Conservation (phyloP, 1,139 yeast species). For the Barnettozyma hawaiiensis region DNA sequence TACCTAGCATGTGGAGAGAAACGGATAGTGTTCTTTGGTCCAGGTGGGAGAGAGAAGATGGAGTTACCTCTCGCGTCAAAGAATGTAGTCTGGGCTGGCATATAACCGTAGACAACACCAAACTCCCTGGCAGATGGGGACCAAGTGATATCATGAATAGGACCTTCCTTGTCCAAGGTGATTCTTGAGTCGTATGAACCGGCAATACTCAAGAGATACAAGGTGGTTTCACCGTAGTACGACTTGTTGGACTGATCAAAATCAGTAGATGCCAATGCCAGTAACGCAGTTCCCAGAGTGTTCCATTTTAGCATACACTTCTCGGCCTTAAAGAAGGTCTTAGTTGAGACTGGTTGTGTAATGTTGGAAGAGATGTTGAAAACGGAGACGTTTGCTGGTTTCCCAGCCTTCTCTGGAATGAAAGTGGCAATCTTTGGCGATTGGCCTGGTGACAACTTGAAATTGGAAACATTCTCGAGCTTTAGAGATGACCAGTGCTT, state of each 20-base stretch:
- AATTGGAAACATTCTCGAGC: constrained; percentile 54
- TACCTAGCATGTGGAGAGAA: constrained; percentile 94
- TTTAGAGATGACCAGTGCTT: constrained; percentile 60
- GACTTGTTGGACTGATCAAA: constrained; percentile 92
- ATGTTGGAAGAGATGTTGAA: constrained; percentile 68
- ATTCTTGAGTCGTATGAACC: constrained; percentile 91
- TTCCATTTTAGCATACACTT: constrained; percentile 93
- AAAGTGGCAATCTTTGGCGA: constrained; percentile 92
- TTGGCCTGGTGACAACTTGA: constrained; percentile 71
- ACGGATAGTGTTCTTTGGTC: constrained; percentile 82
- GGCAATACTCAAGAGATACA: constrained; percentile 85
- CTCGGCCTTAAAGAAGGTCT: constrained; percentile 93
- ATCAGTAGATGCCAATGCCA: constrained; percentile 93
- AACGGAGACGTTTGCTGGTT: constrained; percentile 84
- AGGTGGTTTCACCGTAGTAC: constrained; percentile 93
- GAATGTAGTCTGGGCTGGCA: constrained; percentile 96
- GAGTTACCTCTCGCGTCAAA: constrained; percentile 92
- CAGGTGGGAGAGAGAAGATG: constrained; percentile 77
- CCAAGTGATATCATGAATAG: constrained; percentile 97
- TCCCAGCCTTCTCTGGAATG: constrained; percentile 76
- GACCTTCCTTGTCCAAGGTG: constrained; percentile 85
- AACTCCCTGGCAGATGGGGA: constrained; percentile 94
- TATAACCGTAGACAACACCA: constrained; percentile 94
- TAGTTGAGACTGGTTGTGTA: constrained; percentile 74
- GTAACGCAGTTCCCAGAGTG: constrained; percentile 83